phyloP scores from a whole-genome alignment of 2,329 filamentous ascomycete genomes.

The Thermothelomyces thermophilus region DNA sequence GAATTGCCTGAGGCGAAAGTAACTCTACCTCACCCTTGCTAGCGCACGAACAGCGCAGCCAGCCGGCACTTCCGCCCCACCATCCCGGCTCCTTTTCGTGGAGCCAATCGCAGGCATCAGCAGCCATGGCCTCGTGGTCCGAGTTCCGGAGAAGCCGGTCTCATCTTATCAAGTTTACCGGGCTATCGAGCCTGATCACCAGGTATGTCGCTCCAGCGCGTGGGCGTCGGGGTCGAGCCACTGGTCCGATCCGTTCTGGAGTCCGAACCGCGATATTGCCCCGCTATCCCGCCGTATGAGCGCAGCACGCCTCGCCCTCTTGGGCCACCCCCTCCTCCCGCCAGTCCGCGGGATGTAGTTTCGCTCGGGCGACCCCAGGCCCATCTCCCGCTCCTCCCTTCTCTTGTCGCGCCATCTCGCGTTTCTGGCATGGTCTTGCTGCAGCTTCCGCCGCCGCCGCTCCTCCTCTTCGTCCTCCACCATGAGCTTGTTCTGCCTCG shows the following conservation, averaged over 20 bases:
- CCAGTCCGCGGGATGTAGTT: conserved; percentile 18
- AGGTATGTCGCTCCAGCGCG: conserved; percentile 15
- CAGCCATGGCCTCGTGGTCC: background rate
- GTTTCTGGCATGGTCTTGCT: conserved; percentile 24
- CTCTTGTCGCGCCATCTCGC: conserved; percentile 20
- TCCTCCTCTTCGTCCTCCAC: conserved; percentile 38
- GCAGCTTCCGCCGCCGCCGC: conserved; percentile 28
- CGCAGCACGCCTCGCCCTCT: conserved; percentile 16
- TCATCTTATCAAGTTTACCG: background rate
- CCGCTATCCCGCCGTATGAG: conserved; percentile 19
- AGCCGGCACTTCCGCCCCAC: background rate
- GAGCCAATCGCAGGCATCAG: background rate
- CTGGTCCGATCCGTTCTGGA: background rate
- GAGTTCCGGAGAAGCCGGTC: background rate
- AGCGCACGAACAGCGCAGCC: background rate
- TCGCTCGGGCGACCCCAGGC: conserved; percentile 10
- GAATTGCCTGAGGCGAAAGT: background rate
- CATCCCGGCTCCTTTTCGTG: background rate
- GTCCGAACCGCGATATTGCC: conserved; percentile 11
- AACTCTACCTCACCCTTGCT: background rate
- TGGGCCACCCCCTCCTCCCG: conserved; percentile 14
- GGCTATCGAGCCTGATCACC: background rate
- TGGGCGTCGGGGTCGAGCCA: conserved; percentile 16
- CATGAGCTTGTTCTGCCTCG: conserved; percentile 30
- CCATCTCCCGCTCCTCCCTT: conserved; percentile 11